Evolutionary conservation across 306 rosid genomes (phyloP).

Genomic region (Fragaria nilgerrensis): DNA sequence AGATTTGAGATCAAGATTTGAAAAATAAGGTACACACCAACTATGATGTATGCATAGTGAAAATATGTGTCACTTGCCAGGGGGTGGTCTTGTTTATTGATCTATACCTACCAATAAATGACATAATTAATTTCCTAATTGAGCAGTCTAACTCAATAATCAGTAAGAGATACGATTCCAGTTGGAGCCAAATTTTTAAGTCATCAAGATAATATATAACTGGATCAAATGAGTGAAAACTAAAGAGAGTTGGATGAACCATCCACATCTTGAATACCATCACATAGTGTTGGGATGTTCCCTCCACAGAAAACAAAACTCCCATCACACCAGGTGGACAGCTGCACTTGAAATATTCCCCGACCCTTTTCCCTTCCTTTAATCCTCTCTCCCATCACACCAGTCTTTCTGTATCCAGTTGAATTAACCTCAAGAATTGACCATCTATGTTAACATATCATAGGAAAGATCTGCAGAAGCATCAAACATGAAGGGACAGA

Average conservation of each 20-base stretch:
- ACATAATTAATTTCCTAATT: background rate
- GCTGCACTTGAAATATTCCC: background rate
- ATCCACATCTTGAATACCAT: constrained; percentile 32
- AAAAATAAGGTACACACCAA: constrained; percentile 1
- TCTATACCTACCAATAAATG: background rate
- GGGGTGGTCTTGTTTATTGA: background rate
- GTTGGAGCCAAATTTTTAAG: constrained; percentile 30
- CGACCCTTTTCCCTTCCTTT: background rate
- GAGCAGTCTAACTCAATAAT: background rate
- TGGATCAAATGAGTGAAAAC: background rate
- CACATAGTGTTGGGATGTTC: constrained; percentile 33
- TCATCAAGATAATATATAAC: background rate
- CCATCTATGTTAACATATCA: background rate
- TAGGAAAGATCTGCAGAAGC: background rate
- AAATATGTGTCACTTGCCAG: constrained; percentile 9
- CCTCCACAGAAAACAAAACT: constrained; percentile 35
- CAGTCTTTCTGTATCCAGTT: background rate
- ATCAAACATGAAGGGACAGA: background rate
- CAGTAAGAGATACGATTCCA: background rate
- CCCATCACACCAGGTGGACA: constrained; percentile 14
- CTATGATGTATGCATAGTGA: background rate
- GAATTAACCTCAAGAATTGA: constrained; percentile 1
- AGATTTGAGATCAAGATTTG: background rate
- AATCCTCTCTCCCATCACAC: too few relatives aligned
- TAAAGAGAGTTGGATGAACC: constrained; percentile 22